Evolutionary conservation across 2,329 filamentous ascomycete genomes (phyloP), one percentile per base, ranked within the genome.

Genomic region (Calycina marina): DNA sequence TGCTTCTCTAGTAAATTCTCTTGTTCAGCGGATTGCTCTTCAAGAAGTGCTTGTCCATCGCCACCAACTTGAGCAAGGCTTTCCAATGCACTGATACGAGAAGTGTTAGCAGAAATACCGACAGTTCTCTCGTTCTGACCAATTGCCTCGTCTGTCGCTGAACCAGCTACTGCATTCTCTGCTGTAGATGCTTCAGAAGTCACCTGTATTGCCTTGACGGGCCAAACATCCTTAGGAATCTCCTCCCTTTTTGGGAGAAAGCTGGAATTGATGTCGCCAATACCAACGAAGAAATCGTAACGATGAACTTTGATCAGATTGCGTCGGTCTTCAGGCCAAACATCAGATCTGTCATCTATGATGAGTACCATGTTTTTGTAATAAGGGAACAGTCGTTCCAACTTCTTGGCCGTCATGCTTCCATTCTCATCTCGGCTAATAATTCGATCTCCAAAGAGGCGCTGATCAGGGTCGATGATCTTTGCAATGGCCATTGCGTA

Each of bases 341-440:
- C 88, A 53, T 98, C 90, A 32, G 84, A 84, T 44, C 90, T 73
- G 56, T 98, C 90, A 52, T 98, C 90, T 43, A 98, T 98, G 47
- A 98, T 94, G 37, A 94, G 86, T 1, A 94, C 92, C 90, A 98
- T 98, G 56, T 93, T 88, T 4, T 88, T 96, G 56, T 92, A 92
- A 38, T 93, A 83, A 4, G 92, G 90, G 54, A 98, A 98, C 10
- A 98, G 59, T 5, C 90, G 73, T 51, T 90, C 81, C 17, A 98
- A 62, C 44, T 77, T 90, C 65, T 98, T 98, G 37, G 80, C 76
- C 3, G 78, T 82, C 55, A 96, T 76, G 54, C 80, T 94, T 34
- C 88, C 88, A 52, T 92, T 98, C 58, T 98, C 90, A 53, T 96
- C 88, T 48, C 90, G 79, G 56, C 88, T 96, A 49, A 98, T 80